Base-by-base conservation (phyloP, 2,329 filamentous ascomycete species). In the Phyllosticta capitalensis region DNA sequence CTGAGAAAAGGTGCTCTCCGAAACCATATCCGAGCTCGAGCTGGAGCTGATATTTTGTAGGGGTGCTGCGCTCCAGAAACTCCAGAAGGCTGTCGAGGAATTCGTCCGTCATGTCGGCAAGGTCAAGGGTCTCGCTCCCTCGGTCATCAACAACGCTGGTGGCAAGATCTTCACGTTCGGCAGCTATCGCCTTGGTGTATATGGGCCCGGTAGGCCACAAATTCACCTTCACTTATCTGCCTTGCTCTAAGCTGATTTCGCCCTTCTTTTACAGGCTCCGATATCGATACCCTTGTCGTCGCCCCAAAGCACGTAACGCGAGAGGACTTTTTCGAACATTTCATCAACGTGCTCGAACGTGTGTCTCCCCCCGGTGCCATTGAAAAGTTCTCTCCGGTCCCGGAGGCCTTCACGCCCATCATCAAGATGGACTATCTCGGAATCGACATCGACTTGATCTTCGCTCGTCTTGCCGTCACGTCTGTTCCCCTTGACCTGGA, bases 91-190 rank as follows among this genome's bases (percentile, higher is more conserved):
- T 58, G 87, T 90, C 62, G 80, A 92, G 69, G 90, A 92, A 66
- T 96, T 99, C 67, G 89, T 99, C 60, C 86, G 86, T 71, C 81
- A 84, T 64, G 91, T 96, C 9, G 89, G 90, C 64, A 80, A 81
- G 64, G 81, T 83, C 68, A 91, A 88, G 72, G 86, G 81, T 55
- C 80, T 92, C 55, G 87, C 91, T 52, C 83, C 89, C 51, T 84
- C 86, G 30, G 83, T 94, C 52, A 83, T 94, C 52, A 89, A 92
- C 65, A 86, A 88, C 68, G 89, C 92, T 5, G 89, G 92, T 57
- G 94, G 92, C 64, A 94, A 92, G 76, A 86, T 99, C 65, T 96
- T 95, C 72, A 95, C 92, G 1, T 99, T 94, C 73, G 94, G 94
- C 64, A 97, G 94, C 74, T 99, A 92, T 74, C 87, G 92, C 48